These are phyloP conservation scores for Tricholomella constricta DNA, from an alignment of 768 basidiomycete species.

Conservation along the genomic window DNA sequence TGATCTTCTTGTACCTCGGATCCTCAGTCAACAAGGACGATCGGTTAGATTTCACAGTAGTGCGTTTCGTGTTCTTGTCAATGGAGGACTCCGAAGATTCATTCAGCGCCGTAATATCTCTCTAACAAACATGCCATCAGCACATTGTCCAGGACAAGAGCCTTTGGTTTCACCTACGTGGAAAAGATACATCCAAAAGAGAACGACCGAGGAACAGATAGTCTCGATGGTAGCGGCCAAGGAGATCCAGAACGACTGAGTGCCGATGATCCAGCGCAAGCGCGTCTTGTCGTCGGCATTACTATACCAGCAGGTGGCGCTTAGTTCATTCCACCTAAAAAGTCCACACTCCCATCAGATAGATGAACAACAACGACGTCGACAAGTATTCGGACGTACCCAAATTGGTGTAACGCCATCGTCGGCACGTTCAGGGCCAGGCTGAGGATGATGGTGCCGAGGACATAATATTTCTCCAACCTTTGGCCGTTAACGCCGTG, in stretches of 20 bases:
- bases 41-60: not conserved
- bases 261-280: constrained; percentile 9
- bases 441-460: constrained; percentile 17
- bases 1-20: constrained; percentile 4
- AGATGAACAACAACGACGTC: too few relatives aligned
- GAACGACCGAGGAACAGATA: constrained; percentile 9
- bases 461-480: constrained; percentile 29
- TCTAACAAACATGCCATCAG: too few relatives aligned
- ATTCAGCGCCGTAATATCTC: too few relatives aligned
- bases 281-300: constrained; percentile 6
- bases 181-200: constrained; percentile 7
- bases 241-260: constrained; percentile 10
- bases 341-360: too few relatives aligned
- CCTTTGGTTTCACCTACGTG: not conserved
- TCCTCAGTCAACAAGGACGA: not conserved
- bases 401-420: constrained; percentile 23
- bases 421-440: constrained; percentile 19
- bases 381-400: constrained; percentile 12
- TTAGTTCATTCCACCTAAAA: constrained; percentile 9
- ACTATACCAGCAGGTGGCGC: constrained; percentile 12
- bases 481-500: constrained; percentile 25
- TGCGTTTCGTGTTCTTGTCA: not conserved
- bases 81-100: too few relatives aligned
- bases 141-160: not conserved
- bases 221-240: constrained; percentile 13